Evolutionary conservation across 768 basidiomycete genomes (phyloP), one percentile per base, ranked within the genome.

Genomic region (Chalciporus sphaerocephalus): DNA sequence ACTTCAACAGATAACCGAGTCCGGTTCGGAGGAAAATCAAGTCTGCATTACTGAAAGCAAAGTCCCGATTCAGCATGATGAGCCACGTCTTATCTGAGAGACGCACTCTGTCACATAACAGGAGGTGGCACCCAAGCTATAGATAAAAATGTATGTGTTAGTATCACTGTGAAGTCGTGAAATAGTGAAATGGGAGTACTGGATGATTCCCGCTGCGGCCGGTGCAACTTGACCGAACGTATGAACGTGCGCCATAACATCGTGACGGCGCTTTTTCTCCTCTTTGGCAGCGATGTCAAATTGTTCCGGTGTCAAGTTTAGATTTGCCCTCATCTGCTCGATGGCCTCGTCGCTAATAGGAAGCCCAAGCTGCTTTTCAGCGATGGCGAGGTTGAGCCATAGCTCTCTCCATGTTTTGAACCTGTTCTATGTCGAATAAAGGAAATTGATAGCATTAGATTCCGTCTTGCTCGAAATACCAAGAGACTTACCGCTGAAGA

Each of bases 191-290:
- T 30, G 24, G 32, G 72, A 80, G 48, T 54, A 90, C 89, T 97
- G 94, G 54, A 97, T 96, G 60, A 97, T 95, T 15, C 92, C 91
- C 13, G 93, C 93, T 20, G 94, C 94, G 25, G 90, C 88, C 8
- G 94, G 94, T 1, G 94, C 94, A 42, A 94, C 87, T 36, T 76
- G 78, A 5, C 94, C 94, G 63, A 97, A 99, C 4, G 94, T 96
- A 69, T 98, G 92, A 35, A 99, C 96, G 61, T 99, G 96, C 0
- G 96, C 96, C 96, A 99, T 99, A 35, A 99, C 96, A 68, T 99
- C 96, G 70, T 99, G 96, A 11, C 96, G 78, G 20, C 96, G 73
- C 69, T 92, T 96, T 74, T 96, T 98, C 71, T 99, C 96, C 66
- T 99, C 96, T 44, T 78, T 71, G 0, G 92, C 94, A 2, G 96